Percentiles rank a stretch among this genome's conserved stretches.
Conservation (phyloP, 495 filamentous ascomycete species). For the Apiosordaria backusii region DNA sequence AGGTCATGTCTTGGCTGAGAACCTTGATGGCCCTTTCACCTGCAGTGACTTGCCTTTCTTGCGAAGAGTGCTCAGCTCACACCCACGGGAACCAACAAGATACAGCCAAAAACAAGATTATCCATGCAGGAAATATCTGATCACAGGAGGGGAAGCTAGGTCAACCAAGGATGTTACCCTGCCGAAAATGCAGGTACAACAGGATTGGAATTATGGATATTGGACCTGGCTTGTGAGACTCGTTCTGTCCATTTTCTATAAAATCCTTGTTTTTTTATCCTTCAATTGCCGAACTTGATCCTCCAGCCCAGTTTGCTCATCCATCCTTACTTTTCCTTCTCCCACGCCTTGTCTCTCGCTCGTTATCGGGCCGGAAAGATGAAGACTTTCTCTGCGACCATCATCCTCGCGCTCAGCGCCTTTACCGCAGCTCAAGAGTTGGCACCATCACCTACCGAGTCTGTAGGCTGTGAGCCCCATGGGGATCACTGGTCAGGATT, state of each 20-base stretch:
- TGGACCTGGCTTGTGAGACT: not conserved
- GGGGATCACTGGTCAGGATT: not conserved
- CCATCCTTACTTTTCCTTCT: not conserved
- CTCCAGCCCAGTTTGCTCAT: not conserved
- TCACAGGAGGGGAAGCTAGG: not conserved
- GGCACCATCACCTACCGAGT: conserved; percentile 2
- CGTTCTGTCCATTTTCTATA: not conserved
- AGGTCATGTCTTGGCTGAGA: not conserved
- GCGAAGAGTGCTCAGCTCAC: not conserved
- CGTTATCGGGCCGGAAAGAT: not conserved
- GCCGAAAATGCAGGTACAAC: not conserved
- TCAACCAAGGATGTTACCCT: not conserved
- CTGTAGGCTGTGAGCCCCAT: not conserved
- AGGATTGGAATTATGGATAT: not conserved
- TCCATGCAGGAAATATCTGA: not conserved
- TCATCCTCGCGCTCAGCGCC: not conserved
- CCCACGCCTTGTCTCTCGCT: not conserved
- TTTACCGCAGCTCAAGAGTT: conserved; percentile 9
- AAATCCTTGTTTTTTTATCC: not conserved
- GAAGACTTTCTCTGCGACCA: not conserved
- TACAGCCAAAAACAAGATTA: not conserved
- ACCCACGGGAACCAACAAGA: not conserved
- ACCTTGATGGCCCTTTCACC: not conserved
- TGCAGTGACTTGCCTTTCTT: not conserved
- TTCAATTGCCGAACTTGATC: not conserved